These are phyloP conservation scores for Glycine soja DNA, from an alignment of 306 rosid species.

Conservation along the genomic window DNA sequence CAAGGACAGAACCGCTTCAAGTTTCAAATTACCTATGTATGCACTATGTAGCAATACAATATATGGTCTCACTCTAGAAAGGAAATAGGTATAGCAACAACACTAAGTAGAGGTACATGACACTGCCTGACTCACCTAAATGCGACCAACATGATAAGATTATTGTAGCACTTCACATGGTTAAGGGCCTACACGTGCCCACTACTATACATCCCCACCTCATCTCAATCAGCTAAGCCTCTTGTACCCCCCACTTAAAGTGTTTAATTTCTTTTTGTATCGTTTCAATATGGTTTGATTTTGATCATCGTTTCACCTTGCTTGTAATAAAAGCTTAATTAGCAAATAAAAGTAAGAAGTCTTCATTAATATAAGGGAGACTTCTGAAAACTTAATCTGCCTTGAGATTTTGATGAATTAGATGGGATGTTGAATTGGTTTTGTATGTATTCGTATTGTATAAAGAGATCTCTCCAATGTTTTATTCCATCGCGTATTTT, in stretches of 20 bases:
- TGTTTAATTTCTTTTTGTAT: not conserved
- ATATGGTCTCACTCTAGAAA: slow-evolving; percentile 13
- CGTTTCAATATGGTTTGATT: not conserved
- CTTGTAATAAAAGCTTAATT: no score
- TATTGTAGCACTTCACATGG: slow-evolving; percentile 46
- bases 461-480: no score
- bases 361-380: no score
- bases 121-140: not conserved
- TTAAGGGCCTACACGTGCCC: slow-evolving; percentile 43
- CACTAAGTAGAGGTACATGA: not conserved
- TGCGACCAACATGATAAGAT: slow-evolving; percentile 45
- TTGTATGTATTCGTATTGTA: no score
- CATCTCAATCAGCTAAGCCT: not conserved
- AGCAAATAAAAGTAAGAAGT: no score
- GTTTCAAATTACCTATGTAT: not conserved
- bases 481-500: no score
- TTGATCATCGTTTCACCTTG: not conserved
- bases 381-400: no score
- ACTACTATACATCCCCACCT: not conserved
- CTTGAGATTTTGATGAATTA: no score
- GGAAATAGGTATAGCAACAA: slow-evolving; percentile 20
- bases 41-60: not conserved
- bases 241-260: not conserved
- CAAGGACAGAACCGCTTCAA: slow-evolving; percentile 26
- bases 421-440: no score